phyloP scores from a whole-genome alignment of 345 rosid genomes.

The Populus ilicifolia region DNA sequence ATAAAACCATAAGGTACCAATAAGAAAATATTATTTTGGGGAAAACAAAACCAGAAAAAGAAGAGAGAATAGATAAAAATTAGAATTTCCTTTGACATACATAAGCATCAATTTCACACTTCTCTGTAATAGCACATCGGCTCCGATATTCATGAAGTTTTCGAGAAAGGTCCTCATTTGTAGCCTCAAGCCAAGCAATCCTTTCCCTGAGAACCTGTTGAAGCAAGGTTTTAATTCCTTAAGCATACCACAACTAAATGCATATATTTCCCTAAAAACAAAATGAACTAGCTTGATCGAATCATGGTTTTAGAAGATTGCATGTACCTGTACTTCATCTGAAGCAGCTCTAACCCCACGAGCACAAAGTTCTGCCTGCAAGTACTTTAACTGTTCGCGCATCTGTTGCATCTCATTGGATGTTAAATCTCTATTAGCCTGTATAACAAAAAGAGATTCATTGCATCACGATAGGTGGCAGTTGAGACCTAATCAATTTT shows the following conservation, averaged over 20 bases:
- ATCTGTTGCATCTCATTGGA: constrained; percentile 90
- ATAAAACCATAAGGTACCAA: neutral
- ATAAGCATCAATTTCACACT: constrained; percentile 66
- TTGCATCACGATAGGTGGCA: neutral
- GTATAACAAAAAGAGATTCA: constrained; percentile 12
- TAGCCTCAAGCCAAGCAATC: constrained; percentile 89
- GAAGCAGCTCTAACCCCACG: constrained; percentile 73
- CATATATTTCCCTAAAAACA: too few relatives aligned
- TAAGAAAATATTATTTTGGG: neutral
- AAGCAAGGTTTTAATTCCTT: neutral
- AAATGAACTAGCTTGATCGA: too few relatives aligned
- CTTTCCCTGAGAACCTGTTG: constrained; percentile 78
- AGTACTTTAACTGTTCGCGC: constrained; percentile 85
- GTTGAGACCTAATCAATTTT: neutral
- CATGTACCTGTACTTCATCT: constrained; percentile 73
- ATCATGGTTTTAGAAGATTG: neutral
- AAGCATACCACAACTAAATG: too few relatives aligned
- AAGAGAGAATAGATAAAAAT: neutral
- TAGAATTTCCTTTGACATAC: constrained; percentile 39
- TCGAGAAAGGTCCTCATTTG: constrained; percentile 84
- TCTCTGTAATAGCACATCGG: constrained; percentile 51
- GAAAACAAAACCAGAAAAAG: neutral
- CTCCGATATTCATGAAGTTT: constrained; percentile 81
- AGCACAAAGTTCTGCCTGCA: constrained; percentile 95
- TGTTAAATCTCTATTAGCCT: constrained; percentile 94